These are phyloP conservation scores for Yarrowia sp. DNA, from an alignment of 805 yeast genomes.

Conservation along the genomic window DNA sequence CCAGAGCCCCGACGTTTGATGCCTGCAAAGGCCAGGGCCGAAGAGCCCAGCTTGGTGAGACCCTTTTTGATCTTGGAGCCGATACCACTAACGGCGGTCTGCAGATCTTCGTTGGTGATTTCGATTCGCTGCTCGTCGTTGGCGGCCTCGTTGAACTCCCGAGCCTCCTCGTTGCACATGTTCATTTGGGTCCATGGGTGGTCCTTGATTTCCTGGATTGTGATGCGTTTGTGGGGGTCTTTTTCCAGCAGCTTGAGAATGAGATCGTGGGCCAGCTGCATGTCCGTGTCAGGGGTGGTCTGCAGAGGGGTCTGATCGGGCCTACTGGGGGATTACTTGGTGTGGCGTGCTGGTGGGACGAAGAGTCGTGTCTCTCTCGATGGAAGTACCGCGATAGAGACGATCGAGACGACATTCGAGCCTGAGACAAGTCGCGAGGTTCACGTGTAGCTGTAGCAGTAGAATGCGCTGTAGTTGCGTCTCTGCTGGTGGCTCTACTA, in stretches of 20 bases:
- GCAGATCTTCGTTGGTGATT: constrained; percentile 64
- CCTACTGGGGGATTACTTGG: background rate
- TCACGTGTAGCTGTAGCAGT: constrained; percentile 5
- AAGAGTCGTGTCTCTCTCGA: background rate
- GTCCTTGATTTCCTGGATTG: constrained; percentile 64
- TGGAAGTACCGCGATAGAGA: constrained; percentile 7
- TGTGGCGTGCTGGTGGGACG: background rate
- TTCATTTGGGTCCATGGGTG: constrained; percentile 58
- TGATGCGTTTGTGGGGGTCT: constrained; percentile 64
- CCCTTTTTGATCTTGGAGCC: constrained; percentile 60
- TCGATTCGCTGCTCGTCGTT: constrained; percentile 46
- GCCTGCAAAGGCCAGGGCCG: constrained; percentile 36
- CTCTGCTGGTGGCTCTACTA: background rate
- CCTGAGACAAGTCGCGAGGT: constrained; percentile 3
- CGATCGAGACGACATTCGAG: constrained; percentile 4
- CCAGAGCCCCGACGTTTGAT: constrained; percentile 29
- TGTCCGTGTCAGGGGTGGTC: constrained; percentile 28
- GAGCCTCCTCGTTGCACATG: constrained; percentile 32
- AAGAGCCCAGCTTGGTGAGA: constrained; percentile 40
- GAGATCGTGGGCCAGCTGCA: constrained; percentile 49
- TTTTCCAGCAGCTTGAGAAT: constrained; percentile 61
- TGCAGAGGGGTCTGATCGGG: background rate
- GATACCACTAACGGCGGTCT: constrained; percentile 78
- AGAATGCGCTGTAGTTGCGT: constrained; percentile 8
- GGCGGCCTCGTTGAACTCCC: constrained; percentile 42